phyloP scores from a whole-genome alignment of 352 stramenopile genomes.

The Phytophthora vignae region DNA sequence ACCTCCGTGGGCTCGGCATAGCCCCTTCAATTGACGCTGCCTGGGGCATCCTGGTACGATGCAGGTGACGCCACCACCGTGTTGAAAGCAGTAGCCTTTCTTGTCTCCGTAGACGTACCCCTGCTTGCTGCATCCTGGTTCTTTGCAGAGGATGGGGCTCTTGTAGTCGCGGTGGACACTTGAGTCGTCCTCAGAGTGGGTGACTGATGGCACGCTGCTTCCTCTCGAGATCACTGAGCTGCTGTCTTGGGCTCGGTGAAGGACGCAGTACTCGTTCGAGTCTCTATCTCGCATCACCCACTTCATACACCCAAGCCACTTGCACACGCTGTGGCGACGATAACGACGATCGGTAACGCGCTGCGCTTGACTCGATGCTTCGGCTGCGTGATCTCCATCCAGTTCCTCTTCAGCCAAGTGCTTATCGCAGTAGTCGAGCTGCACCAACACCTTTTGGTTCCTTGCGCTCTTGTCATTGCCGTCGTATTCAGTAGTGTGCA shows the following conservation, averaged over 20 bases:
- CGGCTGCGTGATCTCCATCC: no score
- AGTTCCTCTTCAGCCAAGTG: no score
- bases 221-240: no score
- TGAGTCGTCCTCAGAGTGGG: background rate
- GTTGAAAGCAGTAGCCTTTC: constrained; percentile 14
- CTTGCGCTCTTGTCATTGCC: no score
- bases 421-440: no score
- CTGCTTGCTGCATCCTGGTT: constrained; percentile 6
- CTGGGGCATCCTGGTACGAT: constrained; percentile 2
- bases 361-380: no score
- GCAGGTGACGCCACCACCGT: constrained; percentile 7
- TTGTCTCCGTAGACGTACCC: background rate
- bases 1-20: constrained; percentile 4
- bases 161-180: no score
- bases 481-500: no score
- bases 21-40: background rate
- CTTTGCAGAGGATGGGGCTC: background rate
- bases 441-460: no score
- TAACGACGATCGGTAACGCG: no score
- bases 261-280: background rate
- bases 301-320: constrained; percentile 6
- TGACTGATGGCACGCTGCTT: no score
- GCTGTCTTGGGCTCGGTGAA: background rate
- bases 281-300: constrained; percentile 5
- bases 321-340: no score